Evolutionary conservation across 495 filamentous ascomycete genomes (phyloP).

Genomic region (Tuber aestivum): DNA sequence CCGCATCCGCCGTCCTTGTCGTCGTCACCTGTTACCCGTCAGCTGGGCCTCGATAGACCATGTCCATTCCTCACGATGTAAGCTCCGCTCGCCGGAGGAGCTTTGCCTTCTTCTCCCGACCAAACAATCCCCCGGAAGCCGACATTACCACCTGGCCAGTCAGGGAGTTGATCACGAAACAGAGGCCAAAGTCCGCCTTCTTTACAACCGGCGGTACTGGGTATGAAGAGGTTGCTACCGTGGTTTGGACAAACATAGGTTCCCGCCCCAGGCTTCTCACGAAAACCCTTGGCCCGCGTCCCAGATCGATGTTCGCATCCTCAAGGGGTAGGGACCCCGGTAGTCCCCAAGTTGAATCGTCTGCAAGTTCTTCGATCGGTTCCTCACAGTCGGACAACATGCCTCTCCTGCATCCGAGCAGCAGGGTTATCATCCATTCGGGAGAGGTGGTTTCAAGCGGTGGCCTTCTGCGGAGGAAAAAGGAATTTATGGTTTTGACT

Average conservation of each 20-base stretch:
- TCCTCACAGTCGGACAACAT: slow-evolving; percentile 28
- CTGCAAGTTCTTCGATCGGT: slow-evolving; percentile 38
- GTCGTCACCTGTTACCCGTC: slow-evolving; percentile 17
- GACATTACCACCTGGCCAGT: slow-evolving; percentile 28
- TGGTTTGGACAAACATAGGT: slow-evolving; percentile 28
- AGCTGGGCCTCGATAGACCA: slow-evolving; percentile 20
- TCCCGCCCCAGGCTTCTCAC: slow-evolving; percentile 35
- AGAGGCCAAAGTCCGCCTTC: slow-evolving; percentile 40
- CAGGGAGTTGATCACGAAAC: slow-evolving; percentile 26
- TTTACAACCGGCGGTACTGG: slow-evolving; percentile 27
- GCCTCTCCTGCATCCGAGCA: slow-evolving; percentile 19
- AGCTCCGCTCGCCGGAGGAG: slow-evolving; percentile 39
- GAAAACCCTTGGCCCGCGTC: slow-evolving; percentile 30
- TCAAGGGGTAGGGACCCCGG: slow-evolving; percentile 26
- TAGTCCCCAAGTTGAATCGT: slow-evolving; percentile 32
- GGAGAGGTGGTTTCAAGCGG: slow-evolving; percentile 75
- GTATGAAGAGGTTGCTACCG: slow-evolving; percentile 34
- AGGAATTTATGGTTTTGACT: slow-evolving; percentile 86
- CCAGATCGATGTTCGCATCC: slow-evolving; percentile 42
- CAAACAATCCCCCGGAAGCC: slow-evolving; percentile 32
- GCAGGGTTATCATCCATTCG: slow-evolving; percentile 29
- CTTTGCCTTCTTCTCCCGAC: slow-evolving; percentile 39
- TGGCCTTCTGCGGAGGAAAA: slow-evolving; percentile 75
- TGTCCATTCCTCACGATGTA: slow-evolving; percentile 28
- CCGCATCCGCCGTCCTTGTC: slow-evolving; percentile 23